These are phyloP conservation scores for Chenopodium berlandieri DNA, from an alignment of 148 eudicot genomes.

Conservation along the genomic window DNA sequence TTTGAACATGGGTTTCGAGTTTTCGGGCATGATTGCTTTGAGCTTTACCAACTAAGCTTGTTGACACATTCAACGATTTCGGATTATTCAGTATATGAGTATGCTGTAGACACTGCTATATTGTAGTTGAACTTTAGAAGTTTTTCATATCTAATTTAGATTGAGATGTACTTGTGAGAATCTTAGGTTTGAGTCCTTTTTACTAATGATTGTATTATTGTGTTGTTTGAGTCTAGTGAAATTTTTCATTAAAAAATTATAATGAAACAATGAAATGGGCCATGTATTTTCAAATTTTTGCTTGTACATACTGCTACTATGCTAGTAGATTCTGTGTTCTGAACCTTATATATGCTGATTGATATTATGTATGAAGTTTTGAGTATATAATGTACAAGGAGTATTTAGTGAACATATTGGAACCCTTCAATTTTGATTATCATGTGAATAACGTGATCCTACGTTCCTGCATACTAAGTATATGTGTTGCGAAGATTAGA, in stretches of 20 bases:
- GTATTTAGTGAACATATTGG: not conserved
- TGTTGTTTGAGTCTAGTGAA: not conserved
- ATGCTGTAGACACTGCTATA: not conserved
- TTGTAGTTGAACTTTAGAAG: not conserved
- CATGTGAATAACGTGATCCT: too few species aligned
- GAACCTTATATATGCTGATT: not conserved
- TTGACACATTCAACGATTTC: not conserved
- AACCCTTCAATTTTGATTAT: not conserved
- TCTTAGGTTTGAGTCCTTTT: not conserved
- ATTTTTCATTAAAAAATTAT: not conserved
- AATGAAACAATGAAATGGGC: not conserved
- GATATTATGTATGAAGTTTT: not conserved
- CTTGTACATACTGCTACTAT: not conserved
- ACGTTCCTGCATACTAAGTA: not conserved
- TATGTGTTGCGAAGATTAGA: not conserved
- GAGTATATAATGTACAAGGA: not conserved
- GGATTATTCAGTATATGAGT: not conserved
- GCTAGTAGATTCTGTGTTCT: not conserved
- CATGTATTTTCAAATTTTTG: not conserved
- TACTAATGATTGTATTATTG: not conserved
- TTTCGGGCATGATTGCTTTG: too few species aligned
- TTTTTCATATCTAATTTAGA: not conserved
- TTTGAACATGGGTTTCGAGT: not conserved
- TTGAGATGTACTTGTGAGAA: not conserved
- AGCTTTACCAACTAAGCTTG: not conserved